Base-by-base conservation (phyloP, 2,329 filamentous ascomycete genomes). In the Trichoderma oligosporum region DNA sequence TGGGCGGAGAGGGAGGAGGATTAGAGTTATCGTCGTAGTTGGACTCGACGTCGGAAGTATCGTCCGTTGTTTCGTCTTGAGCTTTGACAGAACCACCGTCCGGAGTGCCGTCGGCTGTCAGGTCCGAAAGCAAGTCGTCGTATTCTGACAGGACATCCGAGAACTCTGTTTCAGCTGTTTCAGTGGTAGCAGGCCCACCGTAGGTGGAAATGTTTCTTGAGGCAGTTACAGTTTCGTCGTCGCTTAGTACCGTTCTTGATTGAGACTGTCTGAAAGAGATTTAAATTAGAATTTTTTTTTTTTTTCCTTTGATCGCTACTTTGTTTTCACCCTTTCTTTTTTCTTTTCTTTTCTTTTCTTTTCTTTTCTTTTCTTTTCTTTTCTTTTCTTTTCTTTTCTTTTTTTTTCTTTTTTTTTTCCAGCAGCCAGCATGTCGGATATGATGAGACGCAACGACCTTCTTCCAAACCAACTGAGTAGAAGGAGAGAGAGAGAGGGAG, bases 121-220 rank as follows among this genome's bases (percentile, higher is more conserved):
- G 66, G 54, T 74, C 73, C 52, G 74, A 71, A 64, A 72, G 72
- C 64, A 75, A 66, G 63, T 74, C 72, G 51, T 76, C 72, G 66
- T 75, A 74, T 65, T 76, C 74, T 64, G 76, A 75, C 63, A 73
- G 67, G 52, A 73, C 71, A 63, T 74, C 71, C 58, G 72, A 71
- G 61, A 71, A 65, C 48, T 70, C 70, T 60, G 77, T 76, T 71
- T 77, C 41, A 48, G 48, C 56, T 20, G 56, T 58, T 47, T 53
- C 56, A 53, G 56, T 42, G 25, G 25, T 16, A 9, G 20, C 9
- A 39, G 49, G 47, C 11, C 47, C 48, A 46, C 39, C 41, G 47
- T 42, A 39, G 20, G 56, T 53, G 36, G 56, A 47, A 39, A 35
- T 46, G 56, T 53, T 54, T 53, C 56, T 31, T n/a, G 56, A 53